These are phyloP conservation scores for Cardamine resedifolia DNA, from an alignment of 345 rosid species.

Conservation along the genomic window DNA sequence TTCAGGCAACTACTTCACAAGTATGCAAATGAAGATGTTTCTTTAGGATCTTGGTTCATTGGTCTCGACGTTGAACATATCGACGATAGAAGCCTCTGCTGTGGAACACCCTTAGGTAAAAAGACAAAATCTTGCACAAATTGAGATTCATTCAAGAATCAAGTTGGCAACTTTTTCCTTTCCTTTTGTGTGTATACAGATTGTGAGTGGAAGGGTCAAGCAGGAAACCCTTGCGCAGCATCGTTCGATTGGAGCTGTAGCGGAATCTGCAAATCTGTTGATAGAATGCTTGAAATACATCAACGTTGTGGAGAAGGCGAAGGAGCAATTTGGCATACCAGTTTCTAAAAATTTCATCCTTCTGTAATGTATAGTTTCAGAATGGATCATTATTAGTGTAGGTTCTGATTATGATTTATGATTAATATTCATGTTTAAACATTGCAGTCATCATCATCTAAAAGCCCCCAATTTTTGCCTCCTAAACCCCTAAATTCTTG, in stretches of 20 bases:
- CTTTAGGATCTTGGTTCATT: conserved; percentile 82
- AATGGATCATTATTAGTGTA: conserved; percentile 23
- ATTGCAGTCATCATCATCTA: conserved; percentile 15
- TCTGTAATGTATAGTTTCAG: conserved; percentile 30
- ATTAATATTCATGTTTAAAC: conserved; percentile 17
- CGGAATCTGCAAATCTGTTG: conserved; percentile 83
- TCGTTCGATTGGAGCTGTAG: conserved; percentile 92
- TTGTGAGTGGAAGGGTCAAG: conserved; percentile 75
- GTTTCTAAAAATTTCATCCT: conserved; percentile 25
- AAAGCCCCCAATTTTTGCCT: conserved; percentile 13
- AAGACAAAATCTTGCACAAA: not conserved
- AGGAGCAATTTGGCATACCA: conserved; percentile 46
- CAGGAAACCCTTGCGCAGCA: conserved; percentile 76
- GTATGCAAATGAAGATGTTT: conserved; percentile 89
- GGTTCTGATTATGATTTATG: conserved; percentile 4
- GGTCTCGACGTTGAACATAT: conserved; percentile 89
- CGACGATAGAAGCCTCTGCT: conserved; percentile 80
- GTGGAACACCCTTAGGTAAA: conserved; percentile 85
- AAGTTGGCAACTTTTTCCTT: not conserved
- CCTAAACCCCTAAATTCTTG: not conserved
- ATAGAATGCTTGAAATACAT: conserved; percentile 71
- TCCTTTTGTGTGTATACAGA: conserved; percentile 32
- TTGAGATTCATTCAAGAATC: conserved; percentile 4
- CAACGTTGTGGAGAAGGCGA: conserved; percentile 75
- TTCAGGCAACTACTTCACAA: conserved; percentile 75